phyloP scores from a whole-genome alignment of 78 protist species.

The Dictyostelium purpureum region DNA sequence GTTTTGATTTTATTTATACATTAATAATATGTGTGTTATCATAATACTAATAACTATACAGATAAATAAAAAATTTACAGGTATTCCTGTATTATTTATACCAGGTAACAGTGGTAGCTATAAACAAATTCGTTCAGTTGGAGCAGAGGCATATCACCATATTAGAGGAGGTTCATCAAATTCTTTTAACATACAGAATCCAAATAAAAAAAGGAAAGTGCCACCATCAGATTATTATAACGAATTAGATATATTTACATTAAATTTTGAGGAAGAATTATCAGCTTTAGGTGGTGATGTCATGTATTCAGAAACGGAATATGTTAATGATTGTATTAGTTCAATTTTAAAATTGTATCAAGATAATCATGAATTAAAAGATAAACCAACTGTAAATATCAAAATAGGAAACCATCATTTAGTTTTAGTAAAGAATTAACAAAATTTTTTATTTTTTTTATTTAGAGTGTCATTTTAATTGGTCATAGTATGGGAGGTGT shows the following conservation, averaged over 20 bases:
- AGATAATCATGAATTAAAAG: not conserved
- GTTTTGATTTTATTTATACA: not conserved
- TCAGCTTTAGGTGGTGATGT: conserved; percentile 85
- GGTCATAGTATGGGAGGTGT: conserved; percentile 85
- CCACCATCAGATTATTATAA: conserved; percentile 33
- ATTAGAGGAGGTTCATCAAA: not conserved
- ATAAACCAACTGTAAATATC: conserved; percentile 57
- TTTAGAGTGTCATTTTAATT: conserved; percentile 60
- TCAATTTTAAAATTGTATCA: conserved; percentile 53
- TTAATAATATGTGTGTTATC: not conserved
- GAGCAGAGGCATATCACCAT: conserved; percentile 43
- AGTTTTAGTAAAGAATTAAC: not conserved
- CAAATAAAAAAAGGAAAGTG: conserved; percentile 18
- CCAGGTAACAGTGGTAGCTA: conserved; percentile 83
- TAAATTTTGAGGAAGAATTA: conserved; percentile 78
- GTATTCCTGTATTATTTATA: conserved; percentile 73
- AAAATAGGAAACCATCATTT: not conserved
- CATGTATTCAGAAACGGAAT: conserved; percentile 57
- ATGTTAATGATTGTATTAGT: conserved; percentile 75
- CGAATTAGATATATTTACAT: conserved; percentile 76
- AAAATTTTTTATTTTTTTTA: not conserved
- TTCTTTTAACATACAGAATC: conserved; percentile 26
- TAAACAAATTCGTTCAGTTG: conserved; percentile 73
- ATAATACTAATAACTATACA: not conserved
- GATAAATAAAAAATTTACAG: conserved; percentile 38